Evolutionary conservation across 192 early-diverging fungal genomes (phyloP), one percentile per base, ranked within the genome.

Genomic region (Endogone sp.): DNA sequence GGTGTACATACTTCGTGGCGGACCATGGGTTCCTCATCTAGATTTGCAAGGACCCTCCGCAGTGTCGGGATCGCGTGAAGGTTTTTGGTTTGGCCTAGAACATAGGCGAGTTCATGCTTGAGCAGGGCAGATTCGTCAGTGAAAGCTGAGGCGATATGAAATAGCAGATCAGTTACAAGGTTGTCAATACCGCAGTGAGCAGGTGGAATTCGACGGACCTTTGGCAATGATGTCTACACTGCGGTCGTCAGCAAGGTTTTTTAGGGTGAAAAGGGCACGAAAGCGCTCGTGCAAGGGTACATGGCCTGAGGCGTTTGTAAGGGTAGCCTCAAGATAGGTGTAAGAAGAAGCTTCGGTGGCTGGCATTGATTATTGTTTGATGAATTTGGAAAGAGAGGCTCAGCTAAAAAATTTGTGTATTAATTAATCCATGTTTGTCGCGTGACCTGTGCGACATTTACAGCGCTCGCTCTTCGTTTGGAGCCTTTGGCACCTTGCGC

Each of bases 51-150:
- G 10, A 96, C 92, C 26, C 69, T 65, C 54, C 76, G 69, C 4
- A 99, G 82, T 21, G 84, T 78, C 0, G 82, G 82, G 55, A 95
- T 89, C 16, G 97, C 95, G 11, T 82, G 75, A 22, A 81, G 81
- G 74, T 94, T 93, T 71, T 89, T 85, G 88, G 95, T 98, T 82
- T 99, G 97, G 67, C 97, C 97, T 54, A 99, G 77, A 62, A 93
- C 93, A 82, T 98, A 99, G 60, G 95, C 94, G 49, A 99, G 79
- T 78, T 99, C 97, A 72, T 99, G 97, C 78, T 95, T 93, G 65
- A 99, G 85, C 27, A 99, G 81, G 37, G 89, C 92, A 54, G 95
- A 96, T 30, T 91, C 86, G 70, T 92, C 94, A 56, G 76, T 73
- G 68, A 95, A 92, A 20, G 83, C 86, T 83, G 83, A 67, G 0